Base-by-base conservation (phyloP, 2,329 filamentous ascomycete genomes). In the Pseudogymnoascus sp. region DNA sequence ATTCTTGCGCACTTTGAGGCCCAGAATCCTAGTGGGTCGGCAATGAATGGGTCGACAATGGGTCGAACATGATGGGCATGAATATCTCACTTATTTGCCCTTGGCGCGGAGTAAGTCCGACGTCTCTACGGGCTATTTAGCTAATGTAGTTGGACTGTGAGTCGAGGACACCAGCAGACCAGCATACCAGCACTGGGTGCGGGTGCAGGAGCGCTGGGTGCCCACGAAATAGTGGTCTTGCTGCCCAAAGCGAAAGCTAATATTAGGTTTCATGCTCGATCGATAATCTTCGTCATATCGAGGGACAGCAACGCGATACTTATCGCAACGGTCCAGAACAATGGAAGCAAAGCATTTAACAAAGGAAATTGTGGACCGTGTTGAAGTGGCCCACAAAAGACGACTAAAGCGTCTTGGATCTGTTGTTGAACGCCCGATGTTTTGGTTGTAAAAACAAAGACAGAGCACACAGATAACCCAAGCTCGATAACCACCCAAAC, bases 371-470 rank as follows among this genome's bases (percentile, higher is more conserved):
- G 71, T 76, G 78, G 72, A 76, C 81, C 83, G 86, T 80, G 86
- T 89, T 89, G 85, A 89, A 83, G 78, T 85, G 80, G 80, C 78
- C 78, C 80, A 78, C 80, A 72, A 76, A 53, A 83, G 79, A 83
- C 78, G 80, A 80, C 76, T 76, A 75, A 79, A 80, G 80, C 81
- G 82, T 81, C 83, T 84, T 87, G 84, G 84, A 84, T 85, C 84
- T 84, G 77, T 79, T 83, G 87, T 90, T 90, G 87, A 90, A 87
- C 85, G 83, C 83, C 87, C 81, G 79, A 78, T 82, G 87, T 85
- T 89, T 90, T 90, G 89, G 87, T 91, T 90, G 86, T 82, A 88
- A 90, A 90, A 90, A 88, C 85, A 87, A 82, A 72, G 83, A 88
- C 82, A 85, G 84, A 83, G 84, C 82, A 85, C 85, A 74, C 71